Conservation (phyloP, 495 filamentous ascomycete species). For the Clohesyomyces aquaticus region DNA sequence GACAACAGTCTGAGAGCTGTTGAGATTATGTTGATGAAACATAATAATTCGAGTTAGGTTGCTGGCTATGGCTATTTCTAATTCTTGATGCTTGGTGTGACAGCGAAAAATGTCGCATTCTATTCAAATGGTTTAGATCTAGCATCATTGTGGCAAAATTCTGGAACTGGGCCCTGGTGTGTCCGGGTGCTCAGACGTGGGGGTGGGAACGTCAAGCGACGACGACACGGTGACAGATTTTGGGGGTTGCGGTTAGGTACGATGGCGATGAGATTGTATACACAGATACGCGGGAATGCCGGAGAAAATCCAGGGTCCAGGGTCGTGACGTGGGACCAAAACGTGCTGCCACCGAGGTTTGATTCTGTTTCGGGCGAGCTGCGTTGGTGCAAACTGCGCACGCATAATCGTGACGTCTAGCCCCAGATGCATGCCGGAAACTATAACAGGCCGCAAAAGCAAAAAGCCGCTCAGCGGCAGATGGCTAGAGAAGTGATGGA, state of each 20-base stretch:
- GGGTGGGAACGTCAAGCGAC: neutral
- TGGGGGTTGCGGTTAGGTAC: neutral
- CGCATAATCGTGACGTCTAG: neutral
- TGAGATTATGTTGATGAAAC: too few relatives aligned
- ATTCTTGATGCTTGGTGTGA: too few relatives aligned
- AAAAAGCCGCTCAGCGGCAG: neutral
- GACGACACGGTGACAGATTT: too few relatives aligned
- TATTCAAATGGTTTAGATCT: too few relatives aligned
- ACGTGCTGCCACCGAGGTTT: neutral
- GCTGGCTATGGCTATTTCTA: too few relatives aligned
- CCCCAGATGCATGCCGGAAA: too few relatives aligned
- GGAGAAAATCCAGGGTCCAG: neutral
- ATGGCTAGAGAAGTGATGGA: neutral
- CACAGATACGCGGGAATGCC: neutral
- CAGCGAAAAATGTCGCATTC: too few relatives aligned
- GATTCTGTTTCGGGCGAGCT: neutral
- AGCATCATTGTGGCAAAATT: too few relatives aligned
- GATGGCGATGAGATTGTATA: neutral
- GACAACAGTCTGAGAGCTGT: too few relatives aligned
- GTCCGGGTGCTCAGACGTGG: neutral
- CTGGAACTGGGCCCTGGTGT: too few relatives aligned
- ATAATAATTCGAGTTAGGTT: too few relatives aligned
- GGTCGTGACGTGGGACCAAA: neutral
- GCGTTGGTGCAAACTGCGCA: neutral
- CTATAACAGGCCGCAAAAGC: too few relatives aligned